These are phyloP conservation scores for Dipteronia sinensis DNA, from an alignment of 345 rosid species.

Conservation along the genomic window DNA sequence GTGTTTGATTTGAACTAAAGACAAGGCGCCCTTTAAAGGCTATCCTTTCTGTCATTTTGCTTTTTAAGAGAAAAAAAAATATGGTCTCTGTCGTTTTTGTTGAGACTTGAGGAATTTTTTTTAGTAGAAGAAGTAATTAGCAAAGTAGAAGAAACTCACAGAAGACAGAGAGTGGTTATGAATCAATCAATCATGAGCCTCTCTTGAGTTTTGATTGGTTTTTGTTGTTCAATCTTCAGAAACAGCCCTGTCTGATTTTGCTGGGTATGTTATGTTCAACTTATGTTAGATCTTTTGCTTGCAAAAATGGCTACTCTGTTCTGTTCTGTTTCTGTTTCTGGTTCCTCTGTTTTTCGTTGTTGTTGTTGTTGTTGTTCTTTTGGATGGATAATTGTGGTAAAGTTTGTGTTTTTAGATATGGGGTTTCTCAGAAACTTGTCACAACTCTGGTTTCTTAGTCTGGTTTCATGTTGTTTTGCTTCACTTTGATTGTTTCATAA, in stretches of 20 bases:
- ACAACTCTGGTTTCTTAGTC: not conserved
- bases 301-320: not conserved
- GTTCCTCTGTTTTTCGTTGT: not conserved
- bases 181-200: conserved; percentile 25
- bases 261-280: conserved; percentile 30
- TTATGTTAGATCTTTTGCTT: not conserved
- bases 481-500: not conserved
- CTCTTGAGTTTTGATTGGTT: conserved; percentile 23
- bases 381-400: not conserved
- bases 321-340: not conserved
- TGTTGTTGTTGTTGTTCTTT: not conserved
- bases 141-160: not conserved
- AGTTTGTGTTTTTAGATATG: conserved; percentile 8
- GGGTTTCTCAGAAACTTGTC: conserved; percentile 10
- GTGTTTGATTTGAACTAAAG: conserved; percentile 44
- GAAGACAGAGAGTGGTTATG: conserved; percentile 8
- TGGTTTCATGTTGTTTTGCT: conserved; percentile 8
- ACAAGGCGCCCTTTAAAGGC: conserved; percentile 51
- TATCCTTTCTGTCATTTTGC: conserved; percentile 49
- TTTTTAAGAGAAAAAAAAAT: not conserved
- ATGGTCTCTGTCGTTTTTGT: conserved; percentile 31
- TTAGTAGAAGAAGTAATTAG: conserved; percentile 24
- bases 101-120: conserved; percentile 23
- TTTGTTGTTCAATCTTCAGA: conserved; percentile 22
- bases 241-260: conserved; percentile 27